Conservation (phyloP, 768 basidiomycete species). For the Favolaschia claudopus region DNA sequence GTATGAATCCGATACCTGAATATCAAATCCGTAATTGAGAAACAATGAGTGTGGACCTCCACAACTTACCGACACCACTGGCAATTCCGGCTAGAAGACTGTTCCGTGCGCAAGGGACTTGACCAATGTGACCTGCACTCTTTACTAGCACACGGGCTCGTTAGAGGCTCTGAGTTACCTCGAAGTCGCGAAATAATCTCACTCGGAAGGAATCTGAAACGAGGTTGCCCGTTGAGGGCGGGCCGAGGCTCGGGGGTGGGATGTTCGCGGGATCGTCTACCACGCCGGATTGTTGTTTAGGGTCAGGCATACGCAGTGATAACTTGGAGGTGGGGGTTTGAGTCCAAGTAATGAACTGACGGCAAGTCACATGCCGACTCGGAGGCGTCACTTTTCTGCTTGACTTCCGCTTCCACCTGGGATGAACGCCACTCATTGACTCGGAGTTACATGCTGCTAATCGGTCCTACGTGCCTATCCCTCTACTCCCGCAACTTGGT, state of each 20-base stretch:
- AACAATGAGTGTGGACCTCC: no score
- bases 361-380: no score
- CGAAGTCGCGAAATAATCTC: constrained; percentile 41
- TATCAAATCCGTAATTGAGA: no score
- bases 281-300: constrained; percentile 7
- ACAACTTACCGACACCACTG: constrained; percentile 81
- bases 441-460: no score
- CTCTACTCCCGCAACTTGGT: no score
- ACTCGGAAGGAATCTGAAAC: constrained; percentile 22
- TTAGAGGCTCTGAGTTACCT: neutral
- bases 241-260: constrained; percentile 17
- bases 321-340: constrained; percentile 19
- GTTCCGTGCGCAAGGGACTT: constrained; percentile 80
- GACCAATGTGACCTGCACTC: constrained; percentile 68
- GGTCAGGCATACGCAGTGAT: neutral
- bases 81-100: constrained; percentile 81
- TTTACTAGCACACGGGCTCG: constrained; percentile 26
- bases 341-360: no score
- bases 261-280: constrained; percentile 22
- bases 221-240: constrained; percentile 21
- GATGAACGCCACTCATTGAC: no score
- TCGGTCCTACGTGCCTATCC: no score
- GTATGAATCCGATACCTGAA: constrained; percentile 79
- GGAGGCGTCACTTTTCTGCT: no score
- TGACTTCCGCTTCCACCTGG: no score